phyloP scores from a whole-genome alignment of 345 rosid species.

The Carallia pectinifolia region DNA sequence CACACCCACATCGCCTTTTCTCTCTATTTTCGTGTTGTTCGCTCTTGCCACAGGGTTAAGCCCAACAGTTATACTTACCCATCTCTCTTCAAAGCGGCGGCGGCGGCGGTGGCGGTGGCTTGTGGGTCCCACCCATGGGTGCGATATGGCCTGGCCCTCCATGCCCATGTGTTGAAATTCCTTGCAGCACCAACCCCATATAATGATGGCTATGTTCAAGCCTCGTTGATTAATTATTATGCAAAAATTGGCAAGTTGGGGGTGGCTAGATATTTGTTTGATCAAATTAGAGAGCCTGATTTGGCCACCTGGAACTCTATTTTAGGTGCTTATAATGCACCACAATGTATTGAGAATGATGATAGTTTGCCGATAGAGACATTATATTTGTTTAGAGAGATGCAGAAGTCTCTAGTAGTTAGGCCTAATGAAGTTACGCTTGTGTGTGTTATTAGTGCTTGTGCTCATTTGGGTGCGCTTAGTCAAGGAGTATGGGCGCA shows the following conservation, averaged over 20 bases:
- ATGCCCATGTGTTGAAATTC: constrained; percentile 55
- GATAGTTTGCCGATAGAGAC: constrained; percentile 27
- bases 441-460: constrained; percentile 54
- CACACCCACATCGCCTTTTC: constrained; percentile 44
- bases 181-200: constrained; percentile 33
- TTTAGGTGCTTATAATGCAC: constrained; percentile 43
- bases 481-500: constrained; percentile 56
- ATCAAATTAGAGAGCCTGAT: constrained; percentile 52
- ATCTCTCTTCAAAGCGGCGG: constrained; percentile 46
- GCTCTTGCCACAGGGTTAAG: constrained; percentile 11
- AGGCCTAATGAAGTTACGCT: constrained; percentile 64
- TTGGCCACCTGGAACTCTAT: constrained; percentile 63
- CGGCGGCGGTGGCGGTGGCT: constrained; percentile 15
- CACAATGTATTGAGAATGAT: constrained; percentile 1
- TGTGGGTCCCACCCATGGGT: constrained; percentile 42
- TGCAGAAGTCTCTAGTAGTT: constrained; percentile 36
- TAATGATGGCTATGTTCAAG: constrained; percentile 57
- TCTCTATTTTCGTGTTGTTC: constrained; percentile 41
- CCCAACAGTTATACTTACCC: constrained; percentile 66
- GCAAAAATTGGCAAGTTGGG: constrained; percentile 46
- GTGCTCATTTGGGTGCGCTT: constrained; percentile 53
- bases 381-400: constrained; percentile 39
- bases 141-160: constrained; percentile 48
- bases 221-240: constrained; percentile 56
- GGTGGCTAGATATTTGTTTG: constrained; percentile 49